Conservation (phyloP, 2,329 filamentous ascomycete species). For the Xylaria arbuscula region DNA sequence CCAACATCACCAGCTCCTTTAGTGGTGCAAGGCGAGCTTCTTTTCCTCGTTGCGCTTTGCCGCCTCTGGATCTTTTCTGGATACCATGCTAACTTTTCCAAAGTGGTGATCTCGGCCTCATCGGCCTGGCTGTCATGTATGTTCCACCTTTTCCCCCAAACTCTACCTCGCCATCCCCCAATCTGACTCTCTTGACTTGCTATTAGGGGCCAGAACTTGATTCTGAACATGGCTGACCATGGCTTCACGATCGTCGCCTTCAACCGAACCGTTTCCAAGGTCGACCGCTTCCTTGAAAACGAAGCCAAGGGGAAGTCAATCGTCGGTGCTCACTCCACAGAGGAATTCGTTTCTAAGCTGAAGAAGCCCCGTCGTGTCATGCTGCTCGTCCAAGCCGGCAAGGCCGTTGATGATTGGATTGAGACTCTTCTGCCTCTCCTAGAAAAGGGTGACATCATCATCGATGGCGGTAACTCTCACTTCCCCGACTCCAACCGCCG, state of each 20-base stretch:
- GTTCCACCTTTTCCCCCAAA: constrained; percentile 48
- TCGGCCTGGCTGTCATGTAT: constrained; percentile 91
- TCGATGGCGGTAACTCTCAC: constrained; percentile 99
- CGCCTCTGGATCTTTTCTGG: constrained; percentile 44
- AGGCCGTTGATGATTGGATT: constrained; percentile 99
- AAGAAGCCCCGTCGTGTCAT: constrained; percentile 97
- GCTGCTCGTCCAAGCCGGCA: constrained; percentile 98
- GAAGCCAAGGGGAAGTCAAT: constrained; percentile 96
- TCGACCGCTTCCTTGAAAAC: constrained; percentile 91
- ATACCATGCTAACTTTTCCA: constrained; percentile 66
- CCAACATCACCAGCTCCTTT: constrained; percentile 72
- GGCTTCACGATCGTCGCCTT: constrained; percentile 97
- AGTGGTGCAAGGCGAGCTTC: constrained; percentile 67
- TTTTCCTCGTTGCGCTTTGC: constrained; percentile 35
- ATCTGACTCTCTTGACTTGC: constrained; percentile 37
- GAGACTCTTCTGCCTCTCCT: constrained; percentile 89
- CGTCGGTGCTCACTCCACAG: constrained; percentile 89
- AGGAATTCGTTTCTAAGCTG: constrained; percentile 96
- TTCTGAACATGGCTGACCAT: constrained; percentile 88
- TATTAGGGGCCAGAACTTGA: constrained; percentile 80
- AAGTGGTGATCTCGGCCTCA: constrained; percentile 90
- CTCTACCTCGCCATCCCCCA: not conserved
- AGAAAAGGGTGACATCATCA: constrained; percentile 94
- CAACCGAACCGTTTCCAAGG: constrained; percentile 99
- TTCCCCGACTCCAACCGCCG: constrained; percentile 99